Percentiles rank a stretch among this genome's conserved stretches.
phyloP scores from a whole-genome alignment of 495 filamentous ascomycete genomes.

The Podospora pseudocomata region DNA sequence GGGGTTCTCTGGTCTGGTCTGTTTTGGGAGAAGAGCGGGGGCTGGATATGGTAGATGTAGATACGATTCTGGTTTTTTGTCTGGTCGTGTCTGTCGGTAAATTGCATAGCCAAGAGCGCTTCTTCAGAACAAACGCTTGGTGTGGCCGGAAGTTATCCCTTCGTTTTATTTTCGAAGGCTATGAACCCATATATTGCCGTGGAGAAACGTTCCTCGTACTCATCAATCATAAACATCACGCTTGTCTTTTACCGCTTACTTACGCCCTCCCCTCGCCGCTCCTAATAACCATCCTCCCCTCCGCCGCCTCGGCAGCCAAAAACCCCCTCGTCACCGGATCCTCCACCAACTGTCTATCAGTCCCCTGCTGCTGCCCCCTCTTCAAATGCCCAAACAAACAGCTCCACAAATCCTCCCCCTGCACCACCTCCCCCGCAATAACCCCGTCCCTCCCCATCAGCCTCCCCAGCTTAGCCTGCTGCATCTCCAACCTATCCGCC shows the following conservation, averaged over 20 bases:
- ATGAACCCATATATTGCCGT: too few species aligned
- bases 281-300: constrained; percentile 14
- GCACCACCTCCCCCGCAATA: constrained; percentile 76
- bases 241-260: too few species aligned
- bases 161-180: too few species aligned
- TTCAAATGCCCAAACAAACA: constrained; percentile 71
- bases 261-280: not conserved
- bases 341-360: constrained; percentile 2
- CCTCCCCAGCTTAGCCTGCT: constrained; percentile 61
- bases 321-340: constrained; percentile 26
- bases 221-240: too few species aligned
- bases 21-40: not conserved
- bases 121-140: not conserved
- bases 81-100: not conserved
- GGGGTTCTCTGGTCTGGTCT: not conserved
- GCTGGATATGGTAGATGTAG: not conserved
- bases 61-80: not conserved
- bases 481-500: constrained; percentile 78
- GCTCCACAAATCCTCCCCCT: constrained; percentile 77
- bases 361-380: constrained; percentile 15
- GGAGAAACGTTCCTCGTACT: too few species aligned
- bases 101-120: not conserved
- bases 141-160: too few species aligned
- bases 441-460: constrained; percentile 62
- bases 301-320: constrained; percentile 33